These are phyloP conservation scores for Lagenaria siceraria DNA, from an alignment of 306 rosid species.

Conservation along the genomic window DNA sequence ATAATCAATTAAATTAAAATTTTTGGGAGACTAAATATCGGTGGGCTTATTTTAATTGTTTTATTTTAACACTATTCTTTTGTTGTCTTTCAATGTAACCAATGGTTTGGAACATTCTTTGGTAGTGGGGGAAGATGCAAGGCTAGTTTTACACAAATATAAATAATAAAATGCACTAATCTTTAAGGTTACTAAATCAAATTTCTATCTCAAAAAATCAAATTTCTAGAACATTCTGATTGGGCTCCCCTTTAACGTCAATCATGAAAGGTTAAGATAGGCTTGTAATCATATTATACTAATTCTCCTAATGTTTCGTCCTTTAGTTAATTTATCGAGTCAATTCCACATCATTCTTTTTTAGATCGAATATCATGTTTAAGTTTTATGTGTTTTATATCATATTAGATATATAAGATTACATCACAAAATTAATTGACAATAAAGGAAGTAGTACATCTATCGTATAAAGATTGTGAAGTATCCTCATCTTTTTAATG, in stretches of 20 bases:
- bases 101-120: constrained; percentile 2
- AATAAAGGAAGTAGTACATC: too few relatives aligned
- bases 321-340: background rate
- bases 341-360: too few relatives aligned
- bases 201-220: too few relatives aligned
- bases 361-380: too few relatives aligned
- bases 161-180: background rate
- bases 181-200: background rate
- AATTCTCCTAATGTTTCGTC: background rate
- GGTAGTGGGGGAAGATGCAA: background rate
- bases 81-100: constrained; percentile 3
- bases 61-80: background rate
- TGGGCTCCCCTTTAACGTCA: too few relatives aligned
- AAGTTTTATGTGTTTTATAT: too few relatives aligned
- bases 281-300: background rate
- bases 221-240: background rate
- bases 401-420: too few relatives aligned
- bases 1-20: too few relatives aligned
- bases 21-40: background rate
- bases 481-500: too few relatives aligned
- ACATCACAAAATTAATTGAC: too few relatives aligned
- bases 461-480: too few relatives aligned
- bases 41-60: background rate
- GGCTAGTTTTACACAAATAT: background rate
- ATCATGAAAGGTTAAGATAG: background rate